These are phyloP conservation scores for Diplotaxis tenuifolia DNA, from an alignment of 345 rosid genomes.

Conservation along the genomic window DNA sequence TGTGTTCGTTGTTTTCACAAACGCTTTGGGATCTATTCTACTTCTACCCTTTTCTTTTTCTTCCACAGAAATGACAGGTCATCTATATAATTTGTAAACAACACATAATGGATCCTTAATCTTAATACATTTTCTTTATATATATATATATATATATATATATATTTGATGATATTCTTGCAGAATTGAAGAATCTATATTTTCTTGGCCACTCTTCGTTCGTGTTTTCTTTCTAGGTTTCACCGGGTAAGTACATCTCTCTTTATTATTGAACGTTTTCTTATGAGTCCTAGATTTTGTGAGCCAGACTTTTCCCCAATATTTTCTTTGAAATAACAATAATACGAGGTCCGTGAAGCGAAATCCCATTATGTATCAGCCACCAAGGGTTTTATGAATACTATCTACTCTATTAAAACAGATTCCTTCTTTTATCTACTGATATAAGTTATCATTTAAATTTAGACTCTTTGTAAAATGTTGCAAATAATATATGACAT, in stretches of 20 bases:
- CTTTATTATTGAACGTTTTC: background rate
- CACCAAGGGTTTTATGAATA: no score
- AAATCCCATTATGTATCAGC: no score
- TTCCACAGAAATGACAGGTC: slow-evolving; percentile 58
- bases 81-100: background rate
- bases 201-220: slow-evolving; percentile 47
- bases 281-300: background rate
- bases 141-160: no score
- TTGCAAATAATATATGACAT: no score
- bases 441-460: no score
- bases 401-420: no score
- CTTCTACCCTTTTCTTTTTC: slow-evolving; percentile 65
- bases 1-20: slow-evolving; percentile 68
- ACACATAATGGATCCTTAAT: background rate
- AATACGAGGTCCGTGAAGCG: slow-evolving; percentile 5
- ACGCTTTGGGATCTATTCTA: slow-evolving; percentile 52
- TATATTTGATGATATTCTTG: slow-evolving; percentile 24
- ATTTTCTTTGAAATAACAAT: background rate
- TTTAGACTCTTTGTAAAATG: no score
- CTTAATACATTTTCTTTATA: background rate
- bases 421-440: no score
- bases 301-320: background rate
- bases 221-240: slow-evolving; percentile 73
- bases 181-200: slow-evolving; percentile 49
- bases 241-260: slow-evolving; percentile 52